A percentile compares a stretch with the other conserved stretches of the same genome.
Conservation (phyloP, 1,284 basidiomycete species). For the Somion occarium region DNA sequence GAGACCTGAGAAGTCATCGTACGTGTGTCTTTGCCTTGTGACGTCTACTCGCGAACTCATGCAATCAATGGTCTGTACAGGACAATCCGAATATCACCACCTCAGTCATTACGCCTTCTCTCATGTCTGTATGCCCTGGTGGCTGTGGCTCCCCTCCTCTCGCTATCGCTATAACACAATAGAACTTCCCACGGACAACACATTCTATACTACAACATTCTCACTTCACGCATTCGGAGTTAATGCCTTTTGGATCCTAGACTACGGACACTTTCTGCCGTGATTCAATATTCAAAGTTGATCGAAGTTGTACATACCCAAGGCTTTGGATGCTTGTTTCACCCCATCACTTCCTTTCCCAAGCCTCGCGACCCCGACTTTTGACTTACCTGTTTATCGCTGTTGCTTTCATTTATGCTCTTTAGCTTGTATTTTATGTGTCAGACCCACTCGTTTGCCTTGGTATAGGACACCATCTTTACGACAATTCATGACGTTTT, state of each 20-base stretch:
- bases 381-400: too few species aligned
- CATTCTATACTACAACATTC: not conserved
- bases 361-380: not conserved
- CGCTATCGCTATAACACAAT: slow-evolving; percentile 10
- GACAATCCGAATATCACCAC: not conserved
- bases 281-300: too few species aligned
- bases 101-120: not conserved
- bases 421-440: not conserved
- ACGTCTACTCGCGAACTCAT: too few species aligned
- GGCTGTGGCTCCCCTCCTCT: slow-evolving; percentile 7
- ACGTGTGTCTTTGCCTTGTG: too few species aligned
- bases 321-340: not conserved
- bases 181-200: slow-evolving; percentile 5
- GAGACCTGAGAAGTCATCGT: slow-evolving; percentile 29
- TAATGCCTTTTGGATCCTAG: not conserved
- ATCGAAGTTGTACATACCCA: not conserved
- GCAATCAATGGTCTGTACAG: not conserved
- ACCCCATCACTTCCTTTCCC: not conserved
- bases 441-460: not conserved
- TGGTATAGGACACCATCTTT: not conserved
- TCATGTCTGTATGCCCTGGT: slow-evolving; percentile 12
- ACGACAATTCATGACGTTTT: slow-evolving; percentile 1
- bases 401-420: not conserved
- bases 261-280: not conserved
- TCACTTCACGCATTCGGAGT: not conserved